Evolutionary conservation across 805 yeast species (phyloP).

Genomic region (Starmerella gropengiesseri): DNA sequence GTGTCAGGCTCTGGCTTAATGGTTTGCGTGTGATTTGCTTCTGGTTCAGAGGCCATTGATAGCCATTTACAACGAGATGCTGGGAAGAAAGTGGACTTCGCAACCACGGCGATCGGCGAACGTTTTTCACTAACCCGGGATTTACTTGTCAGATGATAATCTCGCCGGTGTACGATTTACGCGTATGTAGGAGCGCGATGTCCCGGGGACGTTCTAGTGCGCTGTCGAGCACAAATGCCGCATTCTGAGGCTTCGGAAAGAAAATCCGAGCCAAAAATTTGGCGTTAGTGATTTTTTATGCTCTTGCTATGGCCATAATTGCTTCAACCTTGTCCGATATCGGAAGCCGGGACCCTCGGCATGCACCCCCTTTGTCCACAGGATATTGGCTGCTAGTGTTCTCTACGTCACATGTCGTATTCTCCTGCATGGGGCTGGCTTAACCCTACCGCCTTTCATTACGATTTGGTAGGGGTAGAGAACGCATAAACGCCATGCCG

Average conservation of each 20-base stretch:
- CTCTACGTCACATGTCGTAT: conserved; percentile 7
- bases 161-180: not conserved
- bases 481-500: too few relatives aligned
- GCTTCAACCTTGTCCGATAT: too few relatives aligned
- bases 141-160: conserved; percentile 3
- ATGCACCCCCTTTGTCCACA: too few relatives aligned
- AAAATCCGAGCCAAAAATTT: too few relatives aligned
- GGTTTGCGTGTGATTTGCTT: not conserved
- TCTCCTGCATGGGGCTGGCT: not conserved
- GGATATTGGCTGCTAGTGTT: too few relatives aligned
- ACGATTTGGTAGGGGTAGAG: not conserved
- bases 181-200: too few relatives aligned
- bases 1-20: conserved; percentile 8
- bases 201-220: too few relatives aligned
- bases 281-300: too few relatives aligned
- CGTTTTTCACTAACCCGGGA: conserved; percentile 4
- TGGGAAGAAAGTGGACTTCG: not conserved
- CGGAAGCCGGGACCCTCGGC: too few relatives aligned
- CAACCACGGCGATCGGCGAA: not conserved
- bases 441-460: not conserved
- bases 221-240: too few relatives aligned
- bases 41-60: conserved; percentile 7
- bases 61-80: not conserved
- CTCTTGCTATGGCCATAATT: too few relatives aligned
- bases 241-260: too few relatives aligned